Evolutionary conservation across 768 basidiomycete genomes (phyloP).

Genomic region (Calocera viscosa): DNA sequence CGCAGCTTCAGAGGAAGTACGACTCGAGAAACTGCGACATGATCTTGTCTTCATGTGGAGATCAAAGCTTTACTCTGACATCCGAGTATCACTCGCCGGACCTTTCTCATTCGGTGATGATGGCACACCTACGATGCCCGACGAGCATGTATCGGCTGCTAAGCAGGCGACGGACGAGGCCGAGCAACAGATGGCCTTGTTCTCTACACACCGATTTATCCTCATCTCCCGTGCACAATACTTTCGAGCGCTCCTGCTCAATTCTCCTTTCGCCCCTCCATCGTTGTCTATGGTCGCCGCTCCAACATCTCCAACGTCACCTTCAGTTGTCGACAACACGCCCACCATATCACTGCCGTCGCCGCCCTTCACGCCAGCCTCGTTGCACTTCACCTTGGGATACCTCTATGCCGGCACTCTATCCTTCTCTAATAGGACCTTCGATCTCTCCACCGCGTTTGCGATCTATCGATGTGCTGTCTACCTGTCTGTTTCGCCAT

Average conservation of each 20-base stretch:
- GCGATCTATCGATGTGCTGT: constrained; percentile 71
- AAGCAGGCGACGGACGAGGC: constrained; percentile 32
- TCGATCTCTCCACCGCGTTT: constrained; percentile 86
- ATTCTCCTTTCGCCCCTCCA: constrained; percentile 39
- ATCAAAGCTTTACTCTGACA: constrained; percentile 83
- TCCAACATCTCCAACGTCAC: background rate
- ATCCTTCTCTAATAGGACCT: constrained; percentile 80
- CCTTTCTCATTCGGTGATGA: constrained; percentile 36
- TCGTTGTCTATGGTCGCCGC: background rate
- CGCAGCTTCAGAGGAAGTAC: constrained; percentile 35
- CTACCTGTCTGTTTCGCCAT: constrained; percentile 61
- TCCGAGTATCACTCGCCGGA: constrained; percentile 65
- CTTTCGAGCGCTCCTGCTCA: constrained; percentile 67
- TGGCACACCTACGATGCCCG: constrained; percentile 14
- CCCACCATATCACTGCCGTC: constrained; percentile 60
- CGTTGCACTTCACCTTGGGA: constrained; percentile 84
- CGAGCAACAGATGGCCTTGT: constrained; percentile 65
- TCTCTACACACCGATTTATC: constrained; percentile 87
- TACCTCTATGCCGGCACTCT: constrained; percentile 94
- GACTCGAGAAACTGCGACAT: constrained; percentile 77
- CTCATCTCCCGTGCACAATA: constrained; percentile 81
- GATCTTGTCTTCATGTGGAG: constrained; percentile 97
- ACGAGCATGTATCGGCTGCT: constrained; percentile 23
- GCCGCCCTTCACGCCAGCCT: constrained; percentile 89
- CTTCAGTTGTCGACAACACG: constrained; percentile 2